phyloP scores from a whole-genome alignment of 2,329 filamentous ascomycete species.

The Trichoderma cornu-damae region DNA sequence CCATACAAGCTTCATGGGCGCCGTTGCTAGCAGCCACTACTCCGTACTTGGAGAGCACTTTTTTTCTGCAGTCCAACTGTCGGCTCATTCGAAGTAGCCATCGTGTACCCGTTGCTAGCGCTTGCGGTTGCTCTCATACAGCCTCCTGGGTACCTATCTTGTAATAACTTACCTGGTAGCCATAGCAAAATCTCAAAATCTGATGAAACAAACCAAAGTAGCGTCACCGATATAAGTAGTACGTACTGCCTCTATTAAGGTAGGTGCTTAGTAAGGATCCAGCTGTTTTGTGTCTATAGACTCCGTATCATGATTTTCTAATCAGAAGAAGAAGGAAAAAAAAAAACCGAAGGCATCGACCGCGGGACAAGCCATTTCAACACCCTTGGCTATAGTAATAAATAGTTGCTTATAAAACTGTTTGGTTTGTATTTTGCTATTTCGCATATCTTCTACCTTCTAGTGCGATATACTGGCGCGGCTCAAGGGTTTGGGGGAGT shows the following conservation, averaged over 20 bases:
- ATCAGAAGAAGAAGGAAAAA: too few species aligned
- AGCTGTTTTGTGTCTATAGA: too few species aligned
- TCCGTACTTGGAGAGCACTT: neutral
- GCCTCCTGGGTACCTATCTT: too few species aligned
- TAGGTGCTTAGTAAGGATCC: too few species aligned
- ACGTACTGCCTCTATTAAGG: too few species aligned
- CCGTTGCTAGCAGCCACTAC: neutral
- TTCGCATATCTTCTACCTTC: neutral
- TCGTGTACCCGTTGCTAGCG: neutral
- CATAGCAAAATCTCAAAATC: too few species aligned
- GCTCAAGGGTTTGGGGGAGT: neutral
- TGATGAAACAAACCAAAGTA: too few species aligned
- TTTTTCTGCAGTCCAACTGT: accelerated
- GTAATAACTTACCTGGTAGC: too few species aligned
- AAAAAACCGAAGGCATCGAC: too few species aligned
- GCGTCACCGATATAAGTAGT: too few species aligned
- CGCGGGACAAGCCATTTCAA: neutral
- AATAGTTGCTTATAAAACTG: neutral
- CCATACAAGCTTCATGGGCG: neutral
- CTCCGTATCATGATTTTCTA: too few species aligned
- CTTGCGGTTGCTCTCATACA: neutral
- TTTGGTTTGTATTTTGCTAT: neutral
- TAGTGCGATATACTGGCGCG: neutral
- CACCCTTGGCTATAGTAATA: neutral
- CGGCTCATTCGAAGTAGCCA: accelerated